Conservation (phyloP, 495 filamentous ascomycete genomes). For the Lasiosphaeris hirsuta region DNA sequence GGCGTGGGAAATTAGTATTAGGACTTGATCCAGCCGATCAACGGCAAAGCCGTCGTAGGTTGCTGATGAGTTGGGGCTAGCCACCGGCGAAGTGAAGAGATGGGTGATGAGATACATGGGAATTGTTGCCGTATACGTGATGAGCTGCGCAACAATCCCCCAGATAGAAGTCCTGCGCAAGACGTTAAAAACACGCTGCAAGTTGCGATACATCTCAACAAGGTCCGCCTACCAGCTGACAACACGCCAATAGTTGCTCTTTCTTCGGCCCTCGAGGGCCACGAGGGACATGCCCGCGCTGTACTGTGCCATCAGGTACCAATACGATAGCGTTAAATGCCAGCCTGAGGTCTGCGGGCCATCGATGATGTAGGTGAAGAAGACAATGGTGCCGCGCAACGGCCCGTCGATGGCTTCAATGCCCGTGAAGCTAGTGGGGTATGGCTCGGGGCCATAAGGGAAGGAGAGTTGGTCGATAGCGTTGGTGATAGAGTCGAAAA, state of each 20-base stretch:
- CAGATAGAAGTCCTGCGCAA: constrained; percentile 42
- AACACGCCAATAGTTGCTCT: constrained; percentile 50
- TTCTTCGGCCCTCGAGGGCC: constrained; percentile 53
- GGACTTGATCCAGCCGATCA: constrained; percentile 42
- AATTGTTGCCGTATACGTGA: constrained; percentile 51
- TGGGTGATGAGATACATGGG: constrained; percentile 53
- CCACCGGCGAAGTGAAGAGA: constrained; percentile 51
- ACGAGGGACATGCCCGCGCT: constrained; percentile 55
- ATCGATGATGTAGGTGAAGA: constrained; percentile 57
- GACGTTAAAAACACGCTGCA: neutral
- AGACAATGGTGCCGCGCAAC: constrained; percentile 45
- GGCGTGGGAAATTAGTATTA: constrained; percentile 46
- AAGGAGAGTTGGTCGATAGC: neutral
- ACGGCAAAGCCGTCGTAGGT: constrained; percentile 30
- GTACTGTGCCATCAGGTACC: constrained; percentile 53
- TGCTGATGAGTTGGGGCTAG: constrained; percentile 1
- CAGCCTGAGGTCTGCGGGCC: constrained; percentile 39
- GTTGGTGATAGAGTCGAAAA: neutral
- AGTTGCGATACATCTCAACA: neutral
- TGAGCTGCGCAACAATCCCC: constrained; percentile 52
- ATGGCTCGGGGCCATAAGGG: neutral
- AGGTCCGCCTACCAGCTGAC: constrained; percentile 49
- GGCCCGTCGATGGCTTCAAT: constrained; percentile 45
- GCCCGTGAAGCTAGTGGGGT: constrained; percentile 45
- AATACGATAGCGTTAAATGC: constrained; percentile 42